Percentiles rank a stretch among this genome's conserved stretches.
These are phyloP conservation scores for Colletotrichum sp. DNA, from an alignment of 2,329 filamentous ascomycete genomes.

Conservation along the genomic window DNA sequence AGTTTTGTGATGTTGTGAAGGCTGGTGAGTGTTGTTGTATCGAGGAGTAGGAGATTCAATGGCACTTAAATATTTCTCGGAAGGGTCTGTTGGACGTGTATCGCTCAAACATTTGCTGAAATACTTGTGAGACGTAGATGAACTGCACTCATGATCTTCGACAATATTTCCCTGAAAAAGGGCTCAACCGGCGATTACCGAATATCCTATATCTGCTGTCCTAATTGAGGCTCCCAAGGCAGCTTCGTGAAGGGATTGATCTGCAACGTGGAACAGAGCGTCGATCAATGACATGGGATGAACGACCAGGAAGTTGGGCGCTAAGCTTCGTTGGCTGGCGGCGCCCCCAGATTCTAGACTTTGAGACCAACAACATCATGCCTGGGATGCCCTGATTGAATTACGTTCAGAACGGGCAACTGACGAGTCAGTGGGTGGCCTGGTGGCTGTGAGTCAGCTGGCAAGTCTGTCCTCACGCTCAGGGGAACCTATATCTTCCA, in stretches of 20 bases:
- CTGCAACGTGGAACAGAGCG: neutral
- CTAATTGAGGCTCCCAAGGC: neutral
- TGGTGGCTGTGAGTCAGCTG: neutral
- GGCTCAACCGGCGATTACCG: neutral
- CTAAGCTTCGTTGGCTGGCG: neutral
- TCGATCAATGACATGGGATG: neutral
- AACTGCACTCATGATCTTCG: neutral
- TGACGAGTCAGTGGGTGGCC: neutral
- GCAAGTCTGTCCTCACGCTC: neutral
- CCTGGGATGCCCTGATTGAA: neutral
- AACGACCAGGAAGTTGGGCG: neutral
- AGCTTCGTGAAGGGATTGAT: neutral
- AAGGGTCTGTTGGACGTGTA: fast-evolving
- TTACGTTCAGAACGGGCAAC: neutral
- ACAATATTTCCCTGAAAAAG: neutral
- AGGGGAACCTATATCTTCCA: neutral
- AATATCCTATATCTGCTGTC: neutral
- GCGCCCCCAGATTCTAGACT: neutral
- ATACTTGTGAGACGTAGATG: neutral
- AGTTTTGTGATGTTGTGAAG: neutral
- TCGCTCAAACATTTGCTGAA: neutral
- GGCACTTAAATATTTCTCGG: neutral
- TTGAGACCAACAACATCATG: neutral
- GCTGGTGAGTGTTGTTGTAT: neutral
- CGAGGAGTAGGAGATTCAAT: neutral